Evolutionary conservation across 2,329 filamentous ascomycete genomes (phyloP), one percentile per base, ranked within the genome.

Genomic region (Talaromyces sp.): DNA sequence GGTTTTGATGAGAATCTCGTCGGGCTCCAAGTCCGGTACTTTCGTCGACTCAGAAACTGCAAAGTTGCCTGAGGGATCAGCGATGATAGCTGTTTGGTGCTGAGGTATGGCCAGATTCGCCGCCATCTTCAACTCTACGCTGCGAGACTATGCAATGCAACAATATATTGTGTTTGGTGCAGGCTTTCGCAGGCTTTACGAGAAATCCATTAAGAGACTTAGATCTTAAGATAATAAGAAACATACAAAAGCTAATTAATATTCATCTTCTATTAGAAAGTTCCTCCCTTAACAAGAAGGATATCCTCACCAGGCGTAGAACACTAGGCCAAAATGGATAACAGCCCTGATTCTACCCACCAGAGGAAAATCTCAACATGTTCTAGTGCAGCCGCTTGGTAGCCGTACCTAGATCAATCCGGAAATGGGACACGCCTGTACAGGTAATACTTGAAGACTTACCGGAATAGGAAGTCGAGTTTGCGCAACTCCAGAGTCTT

Each of bases 1-100:
- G n/a, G 61, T 65, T 25, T 60, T 60, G 13, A 70, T 59, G 2
- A 70, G 36, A 48, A 48, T 48, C 43, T 48, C 43, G 28, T 48
- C 43, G 43, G 43, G 43, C 15, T 48, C 43, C 28, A 48, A 31
- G n/a, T 48, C 25, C 13, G 43, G 43, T 19, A 48, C 43, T 48
- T 19, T 31, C 15, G 15, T 48, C 28, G 43, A 48, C 19, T 48
- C 43, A 17, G 43, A 48, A 48, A 48, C 43, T 31, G 21, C 43
- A 31, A 48, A 48, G 43, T 48, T 48, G 22, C 43, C 43, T 25
- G 43, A 48, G 22, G 43, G 43, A 31, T 48, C 43, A 25, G 43
- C 43, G 43, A 48, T 31, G 28, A 48, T 48, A 31, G 43, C 43
- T 48, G 21, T 48, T 48, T 48, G 43, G 9, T 48, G 43, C 43